These are phyloP conservation scores for Fusarium irregulare DNA, from an alignment of 2,329 filamentous ascomycete species.

Conservation along the genomic window DNA sequence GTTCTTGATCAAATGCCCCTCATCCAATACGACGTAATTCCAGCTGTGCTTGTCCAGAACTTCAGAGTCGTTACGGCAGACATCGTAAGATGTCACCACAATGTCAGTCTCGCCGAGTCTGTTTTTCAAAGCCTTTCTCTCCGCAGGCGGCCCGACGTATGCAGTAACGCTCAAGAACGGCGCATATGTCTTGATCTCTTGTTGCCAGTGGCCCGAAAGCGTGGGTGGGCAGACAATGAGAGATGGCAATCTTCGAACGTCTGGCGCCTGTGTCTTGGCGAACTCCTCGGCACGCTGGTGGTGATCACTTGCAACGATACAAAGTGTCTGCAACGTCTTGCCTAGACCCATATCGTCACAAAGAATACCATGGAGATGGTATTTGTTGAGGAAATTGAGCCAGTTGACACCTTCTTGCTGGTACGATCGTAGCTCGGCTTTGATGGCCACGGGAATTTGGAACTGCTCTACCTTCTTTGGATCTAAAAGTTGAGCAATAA, in stretches of 20 bases:
- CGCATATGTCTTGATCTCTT: conserved; percentile 95
- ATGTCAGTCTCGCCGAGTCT: conserved; percentile 84
- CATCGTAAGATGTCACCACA: conserved; percentile 97
- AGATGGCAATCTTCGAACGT: conserved; percentile 84
- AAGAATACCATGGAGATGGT: conserved; percentile 96
- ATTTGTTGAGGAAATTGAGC: conserved; percentile 97
- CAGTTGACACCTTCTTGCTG: conserved; percentile 99
- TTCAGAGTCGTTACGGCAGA: conserved; percentile 95
- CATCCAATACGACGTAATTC: conserved; percentile 98
- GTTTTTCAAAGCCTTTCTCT: conserved; percentile 77
- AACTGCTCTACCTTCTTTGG: conserved; percentile 97
- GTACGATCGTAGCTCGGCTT: conserved; percentile 94
- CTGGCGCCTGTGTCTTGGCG: conserved; percentile 80
- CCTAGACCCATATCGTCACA: conserved; percentile 99
- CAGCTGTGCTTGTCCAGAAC: conserved; percentile 84
- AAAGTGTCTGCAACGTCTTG: conserved; percentile 96
- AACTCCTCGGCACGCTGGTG: conserved; percentile 93
- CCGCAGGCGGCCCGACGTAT: conserved; percentile 88
- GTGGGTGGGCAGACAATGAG: conserved; percentile 97
- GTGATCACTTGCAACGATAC: conserved; percentile 97
- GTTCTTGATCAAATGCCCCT: conserved; percentile 99
- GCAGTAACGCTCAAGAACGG: conserved; percentile 91
- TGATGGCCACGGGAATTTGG: conserved; percentile 93
- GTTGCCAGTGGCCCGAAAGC: conserved; percentile 97
- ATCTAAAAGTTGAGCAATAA: conserved; percentile 95